phyloP scores from a whole-genome alignment of 768 basidiomycete genomes.

The Mycena amicta region DNA sequence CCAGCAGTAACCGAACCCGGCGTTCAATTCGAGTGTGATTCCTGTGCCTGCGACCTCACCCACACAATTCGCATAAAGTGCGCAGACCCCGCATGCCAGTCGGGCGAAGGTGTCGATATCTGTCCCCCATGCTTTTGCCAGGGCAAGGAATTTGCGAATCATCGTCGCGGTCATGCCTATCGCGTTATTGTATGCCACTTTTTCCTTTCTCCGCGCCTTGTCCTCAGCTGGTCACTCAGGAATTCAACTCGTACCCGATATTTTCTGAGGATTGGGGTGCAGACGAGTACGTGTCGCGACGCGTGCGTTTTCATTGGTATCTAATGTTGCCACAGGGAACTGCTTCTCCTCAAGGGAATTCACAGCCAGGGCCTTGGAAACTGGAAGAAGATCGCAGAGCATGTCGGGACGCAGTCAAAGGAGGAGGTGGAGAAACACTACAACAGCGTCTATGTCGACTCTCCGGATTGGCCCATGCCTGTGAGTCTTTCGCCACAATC shows the following conservation, averaged over 20 bases:
- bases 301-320: not conserved
- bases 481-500: slow-evolving; percentile 44
- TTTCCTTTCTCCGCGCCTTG: not conserved
- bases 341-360: slow-evolving; percentile 86
- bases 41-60: slow-evolving; percentile 85
- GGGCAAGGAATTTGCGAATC: slow-evolving; percentile 85
- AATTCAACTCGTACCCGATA: slow-evolving; percentile 95
- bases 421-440: slow-evolving; percentile 95
- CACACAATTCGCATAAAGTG: slow-evolving; percentile 98
- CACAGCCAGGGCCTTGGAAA: slow-evolving; percentile 89
- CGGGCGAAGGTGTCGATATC: slow-evolving; percentile 73
- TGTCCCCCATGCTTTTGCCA: slow-evolving; percentile 92
- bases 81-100: slow-evolving; percentile 71
- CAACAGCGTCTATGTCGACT: slow-evolving; percentile 75
- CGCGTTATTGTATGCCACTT: slow-evolving; percentile 75
- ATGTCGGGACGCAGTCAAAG: slow-evolving; percentile 90
- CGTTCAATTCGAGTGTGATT: slow-evolving; percentile 81
- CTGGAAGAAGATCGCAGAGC: slow-evolving; percentile 95
- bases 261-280: slow-evolving; percentile 96
- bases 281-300: slow-evolving; percentile 71
- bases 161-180: slow-evolving; percentile 87
- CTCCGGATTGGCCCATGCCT: slow-evolving; percentile 78
- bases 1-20: slow-evolving; percentile 81
- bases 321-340: slow-evolving; percentile 57
- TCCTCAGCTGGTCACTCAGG: slow-evolving; percentile 46